A percentile compares a stretch with the other conserved stretches of the same genome.
Conservation (phyloP, 129 eudicot species). For the Kitagawia praeruptora region DNA sequence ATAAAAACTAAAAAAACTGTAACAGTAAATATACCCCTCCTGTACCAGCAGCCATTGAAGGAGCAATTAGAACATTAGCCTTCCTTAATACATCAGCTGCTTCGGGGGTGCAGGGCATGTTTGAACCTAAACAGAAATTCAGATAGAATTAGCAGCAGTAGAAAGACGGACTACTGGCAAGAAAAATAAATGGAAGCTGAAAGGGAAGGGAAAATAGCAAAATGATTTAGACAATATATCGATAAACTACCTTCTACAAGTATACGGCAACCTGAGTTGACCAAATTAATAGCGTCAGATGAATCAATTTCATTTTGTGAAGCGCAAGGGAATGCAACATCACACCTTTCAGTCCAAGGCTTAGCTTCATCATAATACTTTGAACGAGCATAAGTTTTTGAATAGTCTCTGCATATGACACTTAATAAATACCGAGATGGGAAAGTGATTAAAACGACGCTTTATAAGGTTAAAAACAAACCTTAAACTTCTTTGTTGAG, state of each 20-base stretch:
- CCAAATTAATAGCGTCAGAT: slow-evolving; percentile 87
- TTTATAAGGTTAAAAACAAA: slow-evolving; percentile 22
- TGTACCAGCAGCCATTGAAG: slow-evolving; percentile 96
- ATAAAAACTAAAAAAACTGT: background rate
- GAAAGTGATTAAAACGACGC: background rate
- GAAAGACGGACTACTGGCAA: background rate
- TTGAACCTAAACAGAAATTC: slow-evolving; percentile 52
- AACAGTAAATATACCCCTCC: slow-evolving; percentile 70
- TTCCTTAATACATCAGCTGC: slow-evolving; percentile 89
- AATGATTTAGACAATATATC: background rate
- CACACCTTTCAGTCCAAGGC: slow-evolving; percentile 98
- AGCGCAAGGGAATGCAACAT: slow-evolving; percentile 95
- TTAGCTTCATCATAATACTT: slow-evolving; percentile 92
- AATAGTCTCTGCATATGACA: slow-evolving; percentile 69
- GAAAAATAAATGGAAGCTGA: background rate
- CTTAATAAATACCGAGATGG: slow-evolving; percentile 4
- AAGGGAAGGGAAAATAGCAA: background rate
- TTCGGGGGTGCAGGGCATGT: slow-evolving; percentile 96
- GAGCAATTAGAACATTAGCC: slow-evolving; percentile 93
- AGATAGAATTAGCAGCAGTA: background rate
- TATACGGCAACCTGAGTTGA: slow-evolving; percentile 87
- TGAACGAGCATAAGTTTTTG: slow-evolving; percentile 91
- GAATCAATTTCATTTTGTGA: slow-evolving; percentile 90
- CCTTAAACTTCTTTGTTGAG: slow-evolving; percentile 96
- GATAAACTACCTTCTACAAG: slow-evolving; percentile 71